Conservation (phyloP, 495 filamentous ascomycete species). For the Sabuloglossum arenarium region DNA sequence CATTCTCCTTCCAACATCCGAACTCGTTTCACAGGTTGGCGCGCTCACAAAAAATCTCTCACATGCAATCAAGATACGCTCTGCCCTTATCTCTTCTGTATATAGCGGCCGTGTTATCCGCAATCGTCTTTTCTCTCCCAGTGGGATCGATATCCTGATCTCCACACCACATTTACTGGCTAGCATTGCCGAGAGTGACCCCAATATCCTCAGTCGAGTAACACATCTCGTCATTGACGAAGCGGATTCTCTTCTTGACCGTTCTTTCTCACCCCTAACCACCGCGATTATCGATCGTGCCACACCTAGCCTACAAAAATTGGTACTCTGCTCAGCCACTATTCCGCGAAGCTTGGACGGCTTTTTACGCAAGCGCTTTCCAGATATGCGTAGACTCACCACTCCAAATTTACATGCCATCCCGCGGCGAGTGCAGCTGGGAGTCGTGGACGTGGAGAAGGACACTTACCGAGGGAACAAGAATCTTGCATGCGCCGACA, state of each 20-base stretch:
- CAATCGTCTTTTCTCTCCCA: slow-evolving; percentile 56
- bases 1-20: slow-evolving; percentile 81
- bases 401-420: slow-evolving; percentile 93
- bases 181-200: slow-evolving; percentile 67
- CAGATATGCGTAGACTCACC: slow-evolving; percentile 61
- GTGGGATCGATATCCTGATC: slow-evolving; percentile 69
- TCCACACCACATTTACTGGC: slow-evolving; percentile 75
- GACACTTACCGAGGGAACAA: slow-evolving; percentile 85
- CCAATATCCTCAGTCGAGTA: slow-evolving; percentile 73
- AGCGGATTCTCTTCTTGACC: slow-evolving; percentile 86
- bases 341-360: slow-evolving; percentile 77
- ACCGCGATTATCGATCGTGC: slow-evolving; percentile 57
- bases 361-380: slow-evolving; percentile 60
- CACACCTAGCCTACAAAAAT: slow-evolving; percentile 56
- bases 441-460: slow-evolving; percentile 75
- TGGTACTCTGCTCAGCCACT: slow-evolving; percentile 92
- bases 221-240: slow-evolving; percentile 79
- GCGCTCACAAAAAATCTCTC: slow-evolving; percentile 55
- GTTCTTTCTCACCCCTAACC: slow-evolving; percentile 69
- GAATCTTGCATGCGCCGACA: slow-evolving; percentile 76
- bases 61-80: slow-evolving; percentile 66
- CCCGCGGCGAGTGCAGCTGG: slow-evolving; percentile 80
- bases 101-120: slow-evolving; percentile 63
- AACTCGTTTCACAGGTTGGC: slow-evolving; percentile 79
- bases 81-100: slow-evolving; percentile 56